Evolutionary conservation across 1,284 basidiomycete genomes (phyloP).

Genomic region (Ustilago bromivora): DNA sequence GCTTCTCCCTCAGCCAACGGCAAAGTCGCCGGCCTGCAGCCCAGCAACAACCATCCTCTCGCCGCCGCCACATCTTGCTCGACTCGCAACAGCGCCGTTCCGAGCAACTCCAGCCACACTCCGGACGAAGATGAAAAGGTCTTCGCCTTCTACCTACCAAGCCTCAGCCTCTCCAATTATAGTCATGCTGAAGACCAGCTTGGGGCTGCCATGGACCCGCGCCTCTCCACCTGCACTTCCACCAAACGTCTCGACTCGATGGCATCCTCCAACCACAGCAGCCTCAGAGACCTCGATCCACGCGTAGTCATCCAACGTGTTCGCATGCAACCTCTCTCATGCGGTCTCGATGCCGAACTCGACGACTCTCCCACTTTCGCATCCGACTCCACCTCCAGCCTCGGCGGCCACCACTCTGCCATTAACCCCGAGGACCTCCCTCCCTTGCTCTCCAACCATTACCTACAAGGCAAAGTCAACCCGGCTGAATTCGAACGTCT

Average conservation of each 20-base stretch:
- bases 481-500: constrained; percentile 33
- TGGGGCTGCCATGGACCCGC: not conserved
- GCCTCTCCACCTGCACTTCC: not conserved
- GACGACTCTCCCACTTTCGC: constrained; percentile 6
- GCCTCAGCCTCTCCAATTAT: constrained; percentile 21
- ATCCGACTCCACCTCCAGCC: constrained; percentile 8
- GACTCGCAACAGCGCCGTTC: constrained; percentile 2
- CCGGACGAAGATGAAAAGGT: constrained; percentile 29
- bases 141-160: constrained; percentile 43
- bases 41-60: constrained; percentile 28
- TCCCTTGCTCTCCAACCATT: constrained; percentile 45
- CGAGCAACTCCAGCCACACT: not conserved
- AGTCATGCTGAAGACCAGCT: constrained; percentile 12
- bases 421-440: constrained; percentile 41
- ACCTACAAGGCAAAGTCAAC: constrained; percentile 37
- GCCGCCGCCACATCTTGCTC: not conserved
- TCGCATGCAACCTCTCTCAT: constrained; percentile 17
- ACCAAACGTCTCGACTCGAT: constrained; percentile 21
- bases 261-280: constrained; percentile 33
- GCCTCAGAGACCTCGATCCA: constrained; percentile 28
- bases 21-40: constrained; percentile 14
- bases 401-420: not conserved
- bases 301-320: constrained; percentile 36
- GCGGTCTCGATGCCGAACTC: constrained; percentile 46
- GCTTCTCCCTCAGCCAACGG: constrained; percentile 1